phyloP scores from a whole-genome alignment of 768 basidiomycete species.

The Amanita rubescens region DNA sequence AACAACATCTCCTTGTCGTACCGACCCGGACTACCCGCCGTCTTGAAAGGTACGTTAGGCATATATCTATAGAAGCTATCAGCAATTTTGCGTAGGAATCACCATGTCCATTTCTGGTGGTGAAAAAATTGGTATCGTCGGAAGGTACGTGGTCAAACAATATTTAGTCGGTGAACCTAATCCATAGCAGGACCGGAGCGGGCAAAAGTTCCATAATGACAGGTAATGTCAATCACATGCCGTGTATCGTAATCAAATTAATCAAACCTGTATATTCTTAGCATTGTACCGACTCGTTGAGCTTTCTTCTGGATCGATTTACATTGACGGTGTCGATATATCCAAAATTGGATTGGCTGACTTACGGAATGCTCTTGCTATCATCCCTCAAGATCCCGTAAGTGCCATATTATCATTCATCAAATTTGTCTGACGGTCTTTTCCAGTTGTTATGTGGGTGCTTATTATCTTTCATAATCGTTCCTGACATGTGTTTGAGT shows the following conservation, averaged over 20 bases:
- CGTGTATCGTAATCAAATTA: not conserved
- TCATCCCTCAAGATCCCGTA: constrained; percentile 82
- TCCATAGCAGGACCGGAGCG: constrained; percentile 57
- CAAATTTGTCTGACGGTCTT: constrained; percentile 9
- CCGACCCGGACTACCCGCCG: constrained; percentile 80
- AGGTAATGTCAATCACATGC: constrained; percentile 24
- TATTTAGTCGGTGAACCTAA: not conserved
- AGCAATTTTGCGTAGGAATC: constrained; percentile 27
- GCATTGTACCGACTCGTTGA: constrained; percentile 85
- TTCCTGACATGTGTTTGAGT: constrained; percentile 9
- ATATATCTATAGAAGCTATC: not conserved
- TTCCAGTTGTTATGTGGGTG: constrained; percentile 42
- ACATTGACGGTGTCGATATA: constrained; percentile 79
- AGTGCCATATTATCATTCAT: constrained; percentile 20
- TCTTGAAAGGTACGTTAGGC: constrained; percentile 51
- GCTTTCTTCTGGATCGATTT: constrained; percentile 62
- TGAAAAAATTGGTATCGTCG: constrained; percentile 92
- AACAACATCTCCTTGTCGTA: constrained; percentile 74
- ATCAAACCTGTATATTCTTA: constrained; percentile 26
- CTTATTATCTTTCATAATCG: not conserved
- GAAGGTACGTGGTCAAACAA: constrained; percentile 30
- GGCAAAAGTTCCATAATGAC: constrained; percentile 90
- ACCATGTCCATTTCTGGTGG: constrained; percentile 62
- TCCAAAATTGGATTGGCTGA: constrained; percentile 73
- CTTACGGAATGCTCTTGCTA: constrained; percentile 59